Evolutionary conservation across 2,329 filamentous ascomycete species (phyloP), one percentile per base, ranked within the genome.

Genomic region (Sphaerulina vaccinii): DNA sequence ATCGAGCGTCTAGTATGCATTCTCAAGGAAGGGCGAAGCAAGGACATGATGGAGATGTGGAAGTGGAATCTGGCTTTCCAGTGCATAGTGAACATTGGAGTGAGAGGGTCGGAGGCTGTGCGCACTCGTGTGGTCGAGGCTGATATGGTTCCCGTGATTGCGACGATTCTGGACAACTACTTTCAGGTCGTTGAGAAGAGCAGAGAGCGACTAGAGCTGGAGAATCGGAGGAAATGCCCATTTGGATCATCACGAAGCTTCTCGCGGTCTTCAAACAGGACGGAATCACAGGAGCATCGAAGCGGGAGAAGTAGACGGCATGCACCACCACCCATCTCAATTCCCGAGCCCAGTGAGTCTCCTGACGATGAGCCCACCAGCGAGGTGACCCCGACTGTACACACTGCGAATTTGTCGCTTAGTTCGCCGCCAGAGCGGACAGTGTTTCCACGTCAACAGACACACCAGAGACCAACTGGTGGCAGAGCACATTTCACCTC

Each of bases 41-140:
- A 91, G 73, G 92, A 99, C 70, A 87, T 96, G 85, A 96, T 97
- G 92, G 92, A 96, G 71, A 96, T 96, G 88, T 99, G 93, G 93
- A 97, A 97, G 74, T 99, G 93, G 93, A 99, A 96, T 68, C 80
- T 99, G 57, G 93, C 93, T 47, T 99, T 99, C 71, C 93, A 97
- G 73, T 99, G 93, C 71, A 91, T 97, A 59, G 93, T 99, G 69
- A 99, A 99, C 72, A 97, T 99, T 68, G 93, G 93, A 51, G 92
- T 99, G 54, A 84, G 93, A 62, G 93, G 93, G 54, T 96, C 93
- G 10, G 93, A 99, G 75, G 85, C 83, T 61, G 93, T 99, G 54
- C 84, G 93, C 62, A 97, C 93, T 52, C 82, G 93, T 60, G 92
- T 99, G 2, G 93, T 99, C 46, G 93, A 99, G 74, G 93, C 93